These are phyloP conservation scores for Nannizzia gypsea DNA, from an alignment of 2,329 filamentous ascomycete genomes.

Conservation along the genomic window DNA sequence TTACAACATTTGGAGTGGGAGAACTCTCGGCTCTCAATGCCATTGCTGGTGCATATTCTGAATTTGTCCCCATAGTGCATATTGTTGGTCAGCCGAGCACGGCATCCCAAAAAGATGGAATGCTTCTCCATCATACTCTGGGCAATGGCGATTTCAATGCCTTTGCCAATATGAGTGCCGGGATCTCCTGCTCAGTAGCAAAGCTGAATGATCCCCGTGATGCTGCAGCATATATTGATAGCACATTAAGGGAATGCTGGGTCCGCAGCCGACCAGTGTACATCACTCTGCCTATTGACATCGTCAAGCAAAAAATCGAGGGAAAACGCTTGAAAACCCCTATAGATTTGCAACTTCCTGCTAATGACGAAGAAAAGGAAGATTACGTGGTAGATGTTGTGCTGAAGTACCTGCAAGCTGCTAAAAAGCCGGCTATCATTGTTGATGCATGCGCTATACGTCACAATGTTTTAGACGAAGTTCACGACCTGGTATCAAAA, in stretches of 20 bases:
- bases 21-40: conserved; percentile 60
- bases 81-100: conserved; percentile 45
- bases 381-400: conserved; percentile 67
- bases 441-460: conserved; percentile 72
- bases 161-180: conserved; percentile 40
- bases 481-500: conserved; percentile 58
- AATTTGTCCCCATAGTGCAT: conserved; percentile 56
- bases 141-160: conserved; percentile 45
- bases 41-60: conserved; percentile 61
- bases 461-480: conserved; percentile 58
- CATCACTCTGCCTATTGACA: conserved; percentile 42
- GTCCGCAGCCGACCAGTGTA: conserved; percentile 45
- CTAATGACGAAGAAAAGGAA: conserved; percentile 59
- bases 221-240: conserved; percentile 42
- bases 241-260: conserved; percentile 40
- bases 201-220: conserved; percentile 36
- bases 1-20: conserved; percentile 64
- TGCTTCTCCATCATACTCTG: conserved; percentile 54
- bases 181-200: conserved; percentile 42
- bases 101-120: conserved; percentile 32
- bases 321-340: conserved; percentile 54
- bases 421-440: conserved; percentile 61
- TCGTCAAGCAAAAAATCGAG: conserved; percentile 56
- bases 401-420: conserved; percentile 55
- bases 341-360: conserved; percentile 51